A percentile compares a stretch with the other conserved stretches of the same genome.
Conservation (phyloP, 345 rosid genomes). For the Stellera chamaejasme region DNA sequence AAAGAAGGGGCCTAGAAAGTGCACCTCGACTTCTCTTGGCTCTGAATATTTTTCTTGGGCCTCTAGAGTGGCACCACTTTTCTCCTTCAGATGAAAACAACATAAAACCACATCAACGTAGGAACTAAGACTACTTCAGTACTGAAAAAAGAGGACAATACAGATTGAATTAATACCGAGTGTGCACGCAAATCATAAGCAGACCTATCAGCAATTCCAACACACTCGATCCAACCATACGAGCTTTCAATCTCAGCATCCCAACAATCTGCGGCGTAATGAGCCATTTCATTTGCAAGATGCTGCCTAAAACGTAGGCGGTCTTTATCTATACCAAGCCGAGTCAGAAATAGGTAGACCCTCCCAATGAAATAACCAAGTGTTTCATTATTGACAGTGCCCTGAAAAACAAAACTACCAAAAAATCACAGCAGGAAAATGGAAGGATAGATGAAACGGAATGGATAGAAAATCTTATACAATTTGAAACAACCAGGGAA, state of each 20-base stretch:
- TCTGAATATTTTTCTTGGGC: constrained; percentile 82
- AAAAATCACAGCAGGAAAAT: constrained; percentile 1
- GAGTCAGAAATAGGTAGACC: constrained; percentile 74
- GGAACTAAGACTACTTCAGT: not conserved
- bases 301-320: constrained; percentile 91
- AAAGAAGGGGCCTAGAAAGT: not conserved
- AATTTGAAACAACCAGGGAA: not conserved
- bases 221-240: constrained; percentile 98
- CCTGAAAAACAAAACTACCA: constrained; percentile 28
- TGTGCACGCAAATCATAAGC: constrained; percentile 87
- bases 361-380: constrained; percentile 96
- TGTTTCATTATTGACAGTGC: constrained; percentile 88
- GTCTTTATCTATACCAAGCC: constrained; percentile 71
- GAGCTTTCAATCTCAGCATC: constrained; percentile 97
- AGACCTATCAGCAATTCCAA: constrained; percentile 97
- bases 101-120: not conserved
- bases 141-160: not conserved
- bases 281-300: constrained; percentile 98
- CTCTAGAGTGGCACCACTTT: constrained; percentile 71
- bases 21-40: constrained; percentile 93
- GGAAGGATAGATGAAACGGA: not conserved
- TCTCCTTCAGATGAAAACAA: constrained; percentile 44
- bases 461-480: not conserved
- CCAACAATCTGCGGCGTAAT: constrained; percentile 98
- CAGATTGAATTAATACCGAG: constrained; percentile 34